Base-by-base conservation (phyloP, 1,284 basidiomycete species). In the Ustilago shanxiensis region DNA sequence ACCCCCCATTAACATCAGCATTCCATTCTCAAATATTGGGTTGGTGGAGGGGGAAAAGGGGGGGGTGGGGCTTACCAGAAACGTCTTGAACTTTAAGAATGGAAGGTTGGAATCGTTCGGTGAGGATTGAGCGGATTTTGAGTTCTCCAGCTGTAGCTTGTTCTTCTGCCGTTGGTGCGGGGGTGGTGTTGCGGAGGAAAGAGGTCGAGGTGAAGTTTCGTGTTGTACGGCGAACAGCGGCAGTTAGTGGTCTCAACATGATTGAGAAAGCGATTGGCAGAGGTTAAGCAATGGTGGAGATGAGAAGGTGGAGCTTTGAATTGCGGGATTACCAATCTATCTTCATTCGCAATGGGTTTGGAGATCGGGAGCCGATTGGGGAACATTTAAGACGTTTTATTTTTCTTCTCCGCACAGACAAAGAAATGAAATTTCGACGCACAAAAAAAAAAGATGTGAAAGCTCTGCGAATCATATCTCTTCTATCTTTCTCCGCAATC, bases 81-180 rank as follows among this genome's bases (percentile, higher is more conserved):
- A 85, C 79, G 50, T 85, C 84, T 39, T 81, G 74, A 2, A 85
- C 82, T 52, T 84, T 79, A 50, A 85, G 72, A n/a, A 75, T 51
- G 11, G 61, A 50, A 3, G 95, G 93, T 11, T 89, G 87, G 87
- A 97, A 95, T 79, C 88, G 90, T 53, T 90, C 89, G 8, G 88
- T 89, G 45, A 98, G 88, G 87, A 95, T 95, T 29, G 89, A 84
- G 81, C 90, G 88, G 75, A 98, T 95, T 54, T 74, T 73, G 33
- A 60, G 65, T 47, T 82, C 79, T 20, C 79, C 80, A 4, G 37
- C 66, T 28, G 64, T 72, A 1, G 50, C 20, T 35, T 60, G 41
- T 28, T 62, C 16, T 18, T 26, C 58, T 29, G 18, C 31, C 35
- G 47, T 31, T 16, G 55, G 13, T 13, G 52, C 24, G 1, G 56